phyloP scores from a whole-genome alignment of 805 yeast genomes.

The Candida saitoana region DNA sequence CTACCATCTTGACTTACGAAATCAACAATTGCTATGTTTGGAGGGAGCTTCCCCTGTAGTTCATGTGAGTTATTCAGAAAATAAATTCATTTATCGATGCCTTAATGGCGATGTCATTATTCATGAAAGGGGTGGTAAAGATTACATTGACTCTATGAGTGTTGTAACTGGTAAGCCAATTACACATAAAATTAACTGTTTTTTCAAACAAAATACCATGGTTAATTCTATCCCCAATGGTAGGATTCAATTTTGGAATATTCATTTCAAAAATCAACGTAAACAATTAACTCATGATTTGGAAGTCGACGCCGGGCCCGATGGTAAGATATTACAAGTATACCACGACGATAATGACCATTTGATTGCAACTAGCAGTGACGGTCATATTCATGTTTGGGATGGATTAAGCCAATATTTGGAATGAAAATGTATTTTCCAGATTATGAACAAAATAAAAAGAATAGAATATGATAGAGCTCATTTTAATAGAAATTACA shows the following conservation, averaged over 20 bases:
- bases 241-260: constrained; percentile 13
- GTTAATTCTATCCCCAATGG: constrained; percentile 19
- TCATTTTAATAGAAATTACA: too few species aligned
- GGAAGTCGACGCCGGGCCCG: neutral
- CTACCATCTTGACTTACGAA: constrained; percentile 22
- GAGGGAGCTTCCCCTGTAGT: constrained; percentile 8
- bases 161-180: neutral
- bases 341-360: constrained; percentile 8
- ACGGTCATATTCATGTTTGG: constrained; percentile 22
- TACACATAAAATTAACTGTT: neutral
- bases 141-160: neutral
- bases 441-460: too few species aligned
- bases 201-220: constrained; percentile 8
- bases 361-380: constrained; percentile 17
- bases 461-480: too few species aligned
- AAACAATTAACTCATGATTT: neutral
- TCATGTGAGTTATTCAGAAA: neutral
- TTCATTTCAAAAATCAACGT: neutral
- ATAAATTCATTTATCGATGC: neutral
- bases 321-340: constrained; percentile 1
- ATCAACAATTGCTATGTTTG: constrained; percentile 11
- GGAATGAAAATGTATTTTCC: neutral
- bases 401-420: constrained; percentile 11
- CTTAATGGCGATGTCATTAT: neutral
- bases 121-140: neutral